phyloP scores from a whole-genome alignment of 176 grass and related monocot genomes.

The Puccinellia tenuiflora region DNA sequence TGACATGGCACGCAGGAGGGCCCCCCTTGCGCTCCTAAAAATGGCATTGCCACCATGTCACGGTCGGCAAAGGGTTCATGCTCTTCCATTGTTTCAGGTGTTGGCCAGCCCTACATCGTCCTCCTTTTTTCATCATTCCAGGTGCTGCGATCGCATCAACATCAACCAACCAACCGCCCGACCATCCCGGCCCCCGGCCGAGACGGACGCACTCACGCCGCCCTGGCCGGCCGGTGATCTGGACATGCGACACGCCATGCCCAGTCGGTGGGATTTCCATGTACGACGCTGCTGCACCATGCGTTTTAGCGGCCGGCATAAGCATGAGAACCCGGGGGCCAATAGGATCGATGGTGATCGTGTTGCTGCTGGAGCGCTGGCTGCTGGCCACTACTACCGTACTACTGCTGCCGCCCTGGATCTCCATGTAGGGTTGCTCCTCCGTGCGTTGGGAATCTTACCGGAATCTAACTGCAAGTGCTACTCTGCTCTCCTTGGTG shows the following conservation, averaged over 20 bases:
- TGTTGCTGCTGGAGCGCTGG: background rate
- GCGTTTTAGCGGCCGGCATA: background rate
- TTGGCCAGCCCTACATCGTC: background rate
- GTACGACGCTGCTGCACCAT: slow-evolving; percentile 1
- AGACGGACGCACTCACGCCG: background rate
- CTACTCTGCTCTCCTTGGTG: background rate
- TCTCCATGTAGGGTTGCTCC: background rate
- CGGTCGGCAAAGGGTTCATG: background rate
- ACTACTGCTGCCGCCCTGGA: background rate
- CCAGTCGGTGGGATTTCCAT: background rate
- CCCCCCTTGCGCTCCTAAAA: background rate
- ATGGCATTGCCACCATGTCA: background rate
- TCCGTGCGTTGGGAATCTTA: background rate
- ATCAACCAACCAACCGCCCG: background rate
- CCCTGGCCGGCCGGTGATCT: background rate
- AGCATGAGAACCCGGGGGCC: background rate
- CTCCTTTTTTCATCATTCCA: slow-evolving; percentile 8
- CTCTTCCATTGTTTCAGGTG: background rate
- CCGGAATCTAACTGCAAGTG: background rate
- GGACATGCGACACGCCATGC: background rate
- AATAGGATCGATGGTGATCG: background rate
- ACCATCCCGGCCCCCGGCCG: background rate
- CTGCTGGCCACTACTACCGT: background rate
- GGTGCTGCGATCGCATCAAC: slow-evolving; percentile 3
- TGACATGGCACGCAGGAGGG: background rate